Evolutionary conservation across 2,329 filamentous ascomycete species (phyloP).

Genomic region (Ceratocystiopsis minuta): DNA sequence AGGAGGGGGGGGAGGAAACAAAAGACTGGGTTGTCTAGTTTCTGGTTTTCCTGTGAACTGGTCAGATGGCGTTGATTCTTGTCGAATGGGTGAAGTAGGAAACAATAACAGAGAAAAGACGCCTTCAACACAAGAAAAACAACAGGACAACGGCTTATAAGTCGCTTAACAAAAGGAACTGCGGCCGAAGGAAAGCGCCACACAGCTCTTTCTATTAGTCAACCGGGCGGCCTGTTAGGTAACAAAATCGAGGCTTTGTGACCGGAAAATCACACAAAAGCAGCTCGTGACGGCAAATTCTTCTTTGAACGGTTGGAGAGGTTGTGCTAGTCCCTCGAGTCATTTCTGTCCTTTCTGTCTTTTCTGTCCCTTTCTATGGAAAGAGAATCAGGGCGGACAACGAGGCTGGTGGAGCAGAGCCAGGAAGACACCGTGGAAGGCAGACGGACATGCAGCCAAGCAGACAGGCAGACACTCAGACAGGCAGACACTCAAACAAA

Average conservation of each 20-base stretch:
- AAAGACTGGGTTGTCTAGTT: neutral
- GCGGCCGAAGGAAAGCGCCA: conserved; percentile 3
- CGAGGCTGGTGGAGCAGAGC: too few species aligned
- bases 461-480: too few species aligned
- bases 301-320: too few species aligned
- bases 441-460: too few species aligned
- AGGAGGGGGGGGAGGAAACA: neutral
- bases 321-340: too few species aligned
- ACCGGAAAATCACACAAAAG: neutral
- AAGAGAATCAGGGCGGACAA: too few species aligned
- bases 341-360: too few species aligned
- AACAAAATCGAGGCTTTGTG: conserved; percentile 16
- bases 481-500: too few species aligned
- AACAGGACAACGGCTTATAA: neutral
- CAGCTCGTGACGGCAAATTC: neutral
- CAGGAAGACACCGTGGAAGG: too few species aligned
- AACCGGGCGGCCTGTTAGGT: conserved; percentile 26
- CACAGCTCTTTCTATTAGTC: conserved; percentile 27
- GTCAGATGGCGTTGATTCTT: too few species aligned
- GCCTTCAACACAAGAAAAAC: neutral
- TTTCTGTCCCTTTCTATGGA: too few species aligned
- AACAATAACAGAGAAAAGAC: neutral
- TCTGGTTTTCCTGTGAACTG: too few species aligned
- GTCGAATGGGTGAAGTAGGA: neutral
- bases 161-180: neutral